Conservation (phyloP, 352 stramenopile species). For the Pythium oligandrum region DNA sequence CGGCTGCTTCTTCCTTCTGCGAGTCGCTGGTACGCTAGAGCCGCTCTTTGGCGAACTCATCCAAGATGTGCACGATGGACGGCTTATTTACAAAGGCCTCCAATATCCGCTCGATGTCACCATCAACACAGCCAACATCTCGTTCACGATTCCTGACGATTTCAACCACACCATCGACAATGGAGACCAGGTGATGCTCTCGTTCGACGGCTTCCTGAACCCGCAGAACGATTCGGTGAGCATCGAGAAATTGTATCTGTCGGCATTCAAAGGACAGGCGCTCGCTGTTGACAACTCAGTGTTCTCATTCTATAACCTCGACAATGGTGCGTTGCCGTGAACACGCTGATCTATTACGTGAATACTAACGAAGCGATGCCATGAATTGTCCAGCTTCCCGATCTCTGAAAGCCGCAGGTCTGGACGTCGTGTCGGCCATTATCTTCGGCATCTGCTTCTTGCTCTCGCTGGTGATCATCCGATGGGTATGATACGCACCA, state of each 20-base stretch:
- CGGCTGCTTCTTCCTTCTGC: conserved; percentile 60
- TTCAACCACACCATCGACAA: conserved; percentile 66
- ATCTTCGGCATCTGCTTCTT: conserved; percentile 79
- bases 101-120: conserved; percentile 38
- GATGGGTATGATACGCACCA: conserved; percentile 34
- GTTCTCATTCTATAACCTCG: conserved; percentile 15
- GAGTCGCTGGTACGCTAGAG: conserved; percentile 55
- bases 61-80: conserved; percentile 36
- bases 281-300: conserved; percentile 57
- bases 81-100: conserved; percentile 25
- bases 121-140: conserved; percentile 56
- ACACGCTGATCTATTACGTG: too few species aligned
- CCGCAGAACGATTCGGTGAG: conserved; percentile 49
- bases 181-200: conserved; percentile 61
- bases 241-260: conserved; percentile 67
- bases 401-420: conserved; percentile 42
- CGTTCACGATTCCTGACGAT: conserved; percentile 61
- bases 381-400: conserved; percentile 44
- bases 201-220: conserved; percentile 61
- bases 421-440: conserved; percentile 68
- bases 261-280: conserved; percentile 53
- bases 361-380: too few species aligned
- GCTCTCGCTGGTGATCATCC: conserved; percentile 79
- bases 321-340: conserved; percentile 10
- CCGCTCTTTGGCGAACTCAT: conserved; percentile 53